Conservation (phyloP, 192 early-diverging fungal genomes). For the Physocladia obscura region DNA sequence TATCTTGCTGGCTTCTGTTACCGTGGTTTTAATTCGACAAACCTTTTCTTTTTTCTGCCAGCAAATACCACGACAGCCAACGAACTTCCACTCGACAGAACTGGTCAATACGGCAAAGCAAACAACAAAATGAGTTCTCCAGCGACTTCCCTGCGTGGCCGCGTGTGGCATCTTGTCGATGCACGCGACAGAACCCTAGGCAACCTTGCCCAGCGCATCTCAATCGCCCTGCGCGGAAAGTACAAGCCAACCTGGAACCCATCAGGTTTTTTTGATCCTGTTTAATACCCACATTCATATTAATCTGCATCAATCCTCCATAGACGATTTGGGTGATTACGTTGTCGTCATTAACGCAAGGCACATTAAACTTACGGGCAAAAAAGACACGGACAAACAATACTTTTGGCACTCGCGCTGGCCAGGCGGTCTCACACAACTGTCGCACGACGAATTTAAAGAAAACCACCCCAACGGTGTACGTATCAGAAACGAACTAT, state of each 20-base stretch:
- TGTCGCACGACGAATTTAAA: slow-evolving; percentile 70
- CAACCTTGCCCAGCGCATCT: slow-evolving; percentile 79
- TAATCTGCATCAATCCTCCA: background rate
- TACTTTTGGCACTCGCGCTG: slow-evolving; percentile 86
- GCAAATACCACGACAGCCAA: no score
- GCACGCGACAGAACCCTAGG: slow-evolving; percentile 83
- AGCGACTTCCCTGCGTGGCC: slow-evolving; percentile 41
- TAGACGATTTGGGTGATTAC: slow-evolving; percentile 92
- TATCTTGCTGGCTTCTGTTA: no score
- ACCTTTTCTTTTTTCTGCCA: no score
- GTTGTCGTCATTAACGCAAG: slow-evolving; percentile 93
- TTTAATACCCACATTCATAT: background rate
- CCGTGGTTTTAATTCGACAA: no score
- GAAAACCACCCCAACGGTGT: slow-evolving; percentile 76
- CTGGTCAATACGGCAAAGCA: no score
- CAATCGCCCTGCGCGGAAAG: slow-evolving; percentile 91
- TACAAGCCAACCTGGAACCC: slow-evolving; percentile 93
- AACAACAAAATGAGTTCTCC: background rate
- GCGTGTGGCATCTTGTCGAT: slow-evolving; percentile 92
- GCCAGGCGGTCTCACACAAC: slow-evolving; percentile 82
- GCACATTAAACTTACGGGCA: slow-evolving; percentile 75
- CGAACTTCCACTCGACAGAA: no score
- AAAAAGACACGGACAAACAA: slow-evolving; percentile 80
- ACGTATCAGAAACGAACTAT: slow-evolving; percentile 14
- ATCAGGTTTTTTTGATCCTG: slow-evolving; percentile 33